These are phyloP conservation scores for Vaccinium myrtillus DNA, from an alignment of 148 eudicot genomes.

Conservation along the genomic window DNA sequence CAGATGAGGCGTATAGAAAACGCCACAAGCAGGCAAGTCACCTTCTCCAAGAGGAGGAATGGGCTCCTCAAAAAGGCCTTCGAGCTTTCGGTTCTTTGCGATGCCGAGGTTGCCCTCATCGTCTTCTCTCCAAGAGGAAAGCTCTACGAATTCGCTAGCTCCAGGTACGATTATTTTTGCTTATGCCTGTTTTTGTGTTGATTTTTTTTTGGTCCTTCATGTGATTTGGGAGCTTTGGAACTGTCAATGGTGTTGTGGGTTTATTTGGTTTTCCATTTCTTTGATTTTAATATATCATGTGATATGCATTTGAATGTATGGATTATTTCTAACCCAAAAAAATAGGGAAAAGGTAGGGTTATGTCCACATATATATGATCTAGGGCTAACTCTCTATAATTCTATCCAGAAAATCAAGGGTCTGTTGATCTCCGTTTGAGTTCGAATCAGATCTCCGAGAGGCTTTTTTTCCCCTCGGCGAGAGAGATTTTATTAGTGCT, in stretches of 20 bases:
- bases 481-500: not conserved
- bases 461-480: not conserved
- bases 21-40: conserved; percentile 62
- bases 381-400: not conserved
- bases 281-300: not conserved
- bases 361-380: not conserved
- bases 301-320: not conserved
- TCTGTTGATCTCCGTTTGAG: not conserved
- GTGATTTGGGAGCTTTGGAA: too few relatives aligned
- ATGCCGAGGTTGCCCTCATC: conserved; percentile 53
- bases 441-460: not conserved
- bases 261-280: not conserved
- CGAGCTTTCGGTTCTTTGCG: conserved; percentile 48
- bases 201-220: not conserved
- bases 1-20: conserved; percentile 63
- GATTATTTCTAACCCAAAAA: not conserved
- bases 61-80: conserved; percentile 48
- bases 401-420: not conserved
- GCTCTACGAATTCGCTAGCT: conserved; percentile 54
- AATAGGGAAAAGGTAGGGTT: not conserved
- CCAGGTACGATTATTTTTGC: conserved; percentile 22
- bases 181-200: too few relatives aligned
- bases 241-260: not conserved
- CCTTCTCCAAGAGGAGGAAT: conserved; percentile 47
- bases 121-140: conserved; percentile 58